Evolutionary conservation across 1,284 basidiomycete genomes (phyloP).

Genomic region (Cryptococcus floricola): DNA sequence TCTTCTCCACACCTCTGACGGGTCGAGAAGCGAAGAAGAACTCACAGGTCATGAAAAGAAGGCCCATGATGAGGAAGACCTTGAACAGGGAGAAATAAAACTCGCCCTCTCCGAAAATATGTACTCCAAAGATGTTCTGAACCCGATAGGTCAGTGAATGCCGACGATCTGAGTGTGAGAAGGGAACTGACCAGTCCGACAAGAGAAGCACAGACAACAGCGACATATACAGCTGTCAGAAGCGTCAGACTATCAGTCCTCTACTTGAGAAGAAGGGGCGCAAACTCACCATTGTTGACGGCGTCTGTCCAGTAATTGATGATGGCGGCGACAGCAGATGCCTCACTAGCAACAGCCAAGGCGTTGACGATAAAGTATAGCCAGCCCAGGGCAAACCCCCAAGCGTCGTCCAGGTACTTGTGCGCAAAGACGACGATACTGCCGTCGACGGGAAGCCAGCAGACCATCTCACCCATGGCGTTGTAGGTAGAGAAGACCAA

Average conservation of each 20-base stretch:
- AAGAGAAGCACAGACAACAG: neutral
- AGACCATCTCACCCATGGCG: slow-evolving; percentile 21
- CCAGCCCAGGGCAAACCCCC: slow-evolving; percentile 15
- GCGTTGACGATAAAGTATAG: slow-evolving; percentile 11
- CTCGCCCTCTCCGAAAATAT: slow-evolving; percentile 14
- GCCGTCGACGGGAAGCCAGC: slow-evolving; percentile 17
- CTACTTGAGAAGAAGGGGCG: neutral
- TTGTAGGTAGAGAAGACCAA: slow-evolving; percentile 15
- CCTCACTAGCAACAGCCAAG: slow-evolving; percentile 10
- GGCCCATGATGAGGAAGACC: slow-evolving; percentile 8
- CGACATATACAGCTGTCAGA: neutral
- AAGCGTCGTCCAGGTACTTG: slow-evolving; percentile 13
- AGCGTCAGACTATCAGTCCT: neutral
- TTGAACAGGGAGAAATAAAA: slow-evolving; percentile 20
- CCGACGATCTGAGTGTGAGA: neutral
- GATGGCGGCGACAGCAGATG: slow-evolving; percentile 5
- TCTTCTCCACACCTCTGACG: slow-evolving; percentile 55
- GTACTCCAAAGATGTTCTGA: slow-evolving; percentile 13
- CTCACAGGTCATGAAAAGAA: neutral
- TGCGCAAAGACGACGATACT: slow-evolving; percentile 13
- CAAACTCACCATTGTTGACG: slow-evolving; percentile 9
- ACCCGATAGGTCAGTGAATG: no score
- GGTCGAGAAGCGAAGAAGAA: slow-evolving; percentile 59
- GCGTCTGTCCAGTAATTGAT: slow-evolving; percentile 11
- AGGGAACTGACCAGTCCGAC: neutral